These are phyloP conservation scores for Boletus sp. DNA, from an alignment of 1,284 basidiomycete genomes.

Conservation along the genomic window DNA sequence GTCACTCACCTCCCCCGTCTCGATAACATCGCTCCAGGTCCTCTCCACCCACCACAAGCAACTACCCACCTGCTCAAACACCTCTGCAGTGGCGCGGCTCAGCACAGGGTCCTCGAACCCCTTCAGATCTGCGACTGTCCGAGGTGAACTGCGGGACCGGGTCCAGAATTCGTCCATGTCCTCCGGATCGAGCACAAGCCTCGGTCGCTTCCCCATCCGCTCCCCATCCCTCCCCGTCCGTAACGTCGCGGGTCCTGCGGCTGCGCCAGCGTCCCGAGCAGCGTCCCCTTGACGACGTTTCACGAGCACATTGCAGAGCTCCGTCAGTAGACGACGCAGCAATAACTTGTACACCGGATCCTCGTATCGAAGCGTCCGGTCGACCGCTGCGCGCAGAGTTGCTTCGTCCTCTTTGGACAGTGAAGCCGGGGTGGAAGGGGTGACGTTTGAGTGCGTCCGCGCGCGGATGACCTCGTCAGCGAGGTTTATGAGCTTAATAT, in stretches of 20 bases:
- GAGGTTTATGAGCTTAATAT: constrained; percentile 59
- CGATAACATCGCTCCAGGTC: constrained; percentile 38
- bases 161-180: constrained; percentile 21
- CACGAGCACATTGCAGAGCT: constrained; percentile 38
- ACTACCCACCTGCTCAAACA: constrained; percentile 30
- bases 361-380: constrained; percentile 52
- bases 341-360: constrained; percentile 67
- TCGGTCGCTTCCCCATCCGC: constrained; percentile 26
- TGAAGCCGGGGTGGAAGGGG: constrained; percentile 3
- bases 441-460: constrained; percentile 22
- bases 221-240: constrained; percentile 40
- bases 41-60: constrained; percentile 41
- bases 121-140: constrained; percentile 32
- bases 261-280: background rate
- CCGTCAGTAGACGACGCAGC: constrained; percentile 50
- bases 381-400: constrained; percentile 52
- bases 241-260: constrained; percentile 38
- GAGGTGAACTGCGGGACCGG: constrained; percentile 6
- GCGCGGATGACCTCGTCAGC: constrained; percentile 66
- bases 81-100: constrained; percentile 29
- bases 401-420: constrained; percentile 43
- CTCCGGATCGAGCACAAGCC: constrained; percentile 26
- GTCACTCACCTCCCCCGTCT: background rate
- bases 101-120: constrained; percentile 48
- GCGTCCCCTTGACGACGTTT: constrained; percentile 14